Conservation (phyloP, 306 rosid species). For the Cucumis hystrix region DNA sequence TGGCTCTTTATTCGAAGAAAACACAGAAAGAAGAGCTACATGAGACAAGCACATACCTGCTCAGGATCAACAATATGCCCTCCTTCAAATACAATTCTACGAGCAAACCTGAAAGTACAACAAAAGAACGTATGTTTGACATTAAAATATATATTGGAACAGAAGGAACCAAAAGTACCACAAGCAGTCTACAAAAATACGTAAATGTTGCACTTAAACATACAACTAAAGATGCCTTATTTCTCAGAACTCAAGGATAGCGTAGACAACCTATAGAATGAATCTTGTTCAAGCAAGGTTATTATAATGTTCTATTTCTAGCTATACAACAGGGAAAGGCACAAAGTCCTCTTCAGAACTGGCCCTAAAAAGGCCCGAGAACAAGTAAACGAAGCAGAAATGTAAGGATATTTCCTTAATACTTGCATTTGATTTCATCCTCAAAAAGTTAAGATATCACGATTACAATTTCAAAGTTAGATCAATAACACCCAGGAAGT, state of each 20-base stretch:
- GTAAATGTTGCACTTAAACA: background rate
- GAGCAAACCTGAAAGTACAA: slow-evolving; percentile 43
- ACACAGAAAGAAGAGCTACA: background rate
- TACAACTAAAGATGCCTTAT: background rate
- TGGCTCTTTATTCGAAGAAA: background rate
- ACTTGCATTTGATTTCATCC: background rate
- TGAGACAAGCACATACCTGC: slow-evolving; percentile 36
- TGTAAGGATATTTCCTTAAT: background rate
- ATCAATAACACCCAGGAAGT: background rate
- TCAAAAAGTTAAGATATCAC: background rate
- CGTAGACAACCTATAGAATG: background rate
- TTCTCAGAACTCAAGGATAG: background rate
- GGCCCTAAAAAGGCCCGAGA: too few relatives aligned
- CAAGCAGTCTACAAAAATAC: background rate
- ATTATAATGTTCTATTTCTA: background rate
- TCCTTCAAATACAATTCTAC: slow-evolving; percentile 96
- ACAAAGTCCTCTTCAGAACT: background rate
- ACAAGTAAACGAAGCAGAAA: background rate
- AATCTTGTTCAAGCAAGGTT: background rate
- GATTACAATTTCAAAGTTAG: background rate
- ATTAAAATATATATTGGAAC: background rate
- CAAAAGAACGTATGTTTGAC: background rate
- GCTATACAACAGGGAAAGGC: background rate
- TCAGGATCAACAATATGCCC: slow-evolving; percentile 95
- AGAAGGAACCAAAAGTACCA: background rate